phyloP scores from a whole-genome alignment of 495 filamentous ascomycete genomes.

The Baudoinia panamericana region DNA sequence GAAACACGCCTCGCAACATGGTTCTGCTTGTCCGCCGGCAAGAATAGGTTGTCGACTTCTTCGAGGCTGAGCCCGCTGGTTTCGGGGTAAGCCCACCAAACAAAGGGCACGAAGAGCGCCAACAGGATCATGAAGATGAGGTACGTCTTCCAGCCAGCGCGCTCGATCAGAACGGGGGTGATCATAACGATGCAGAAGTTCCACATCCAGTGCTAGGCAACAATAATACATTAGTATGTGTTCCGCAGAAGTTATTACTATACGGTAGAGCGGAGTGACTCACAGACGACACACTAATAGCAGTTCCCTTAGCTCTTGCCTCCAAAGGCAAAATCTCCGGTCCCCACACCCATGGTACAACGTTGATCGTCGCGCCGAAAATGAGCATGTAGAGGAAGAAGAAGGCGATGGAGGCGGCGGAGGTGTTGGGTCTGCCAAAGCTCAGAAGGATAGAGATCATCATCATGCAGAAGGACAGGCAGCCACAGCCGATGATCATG shows the following conservation, averaged over 20 bases:
- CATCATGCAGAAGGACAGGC: conserved; percentile 37
- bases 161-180: conserved; percentile 20
- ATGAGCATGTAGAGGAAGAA: conserved; percentile 40
- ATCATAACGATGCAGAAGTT: conserved; percentile 27
- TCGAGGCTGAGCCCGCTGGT: conserved; percentile 2
- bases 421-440: conserved; percentile 29
- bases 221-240: no score
- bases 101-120: conserved; percentile 31
- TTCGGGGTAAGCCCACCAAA: conserved; percentile 30
- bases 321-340: conserved; percentile 6
- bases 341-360: conserved; percentile 31
- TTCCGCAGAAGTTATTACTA: no score
- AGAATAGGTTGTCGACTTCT: conserved; percentile 14
- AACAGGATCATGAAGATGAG: conserved; percentile 24
- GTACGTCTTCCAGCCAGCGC: conserved; percentile 22
- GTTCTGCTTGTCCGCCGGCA: no score
- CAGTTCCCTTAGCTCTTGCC: background rate
- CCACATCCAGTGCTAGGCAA: conserved; percentile 30
- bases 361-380: conserved; percentile 36
- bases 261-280: no score
- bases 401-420: conserved; percentile 34
- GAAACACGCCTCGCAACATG: no score
- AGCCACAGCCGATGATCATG: conserved; percentile 43
- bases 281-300: background rate
- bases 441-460: conserved; percentile 39